Base-by-base conservation (phyloP, 768 basidiomycete genomes). In the Tricholoma sp. region DNA sequence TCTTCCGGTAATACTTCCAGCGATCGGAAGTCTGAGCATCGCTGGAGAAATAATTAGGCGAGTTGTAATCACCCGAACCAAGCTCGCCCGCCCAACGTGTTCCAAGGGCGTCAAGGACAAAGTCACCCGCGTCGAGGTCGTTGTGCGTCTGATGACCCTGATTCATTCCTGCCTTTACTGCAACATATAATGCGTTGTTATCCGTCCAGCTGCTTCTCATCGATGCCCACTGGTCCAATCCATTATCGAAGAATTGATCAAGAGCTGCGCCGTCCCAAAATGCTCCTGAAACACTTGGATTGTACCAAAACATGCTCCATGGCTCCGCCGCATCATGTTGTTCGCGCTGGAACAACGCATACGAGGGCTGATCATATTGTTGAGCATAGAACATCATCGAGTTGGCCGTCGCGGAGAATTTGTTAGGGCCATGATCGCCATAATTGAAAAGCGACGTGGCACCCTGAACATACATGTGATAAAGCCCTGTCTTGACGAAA, bases 121-220 rank as follows among this genome's bases (percentile, higher is more conserved):
- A 99, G 73, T 95, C 93, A 61, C 97, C 97, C 52, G 80, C 83
- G 68, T 99, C 97, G 59, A 98, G 81, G 67, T 98, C 94, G 64
- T 93, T 93, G 72, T 97, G 95, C 0, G 93, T 94, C 75, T 98
- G 94, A 70, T 95, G 94, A 21, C 83, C 83, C 63, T 85, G 82
- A 61, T 86, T 77, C 54, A 76, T 80, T 29, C 96, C 93, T 3
- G 89, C 89, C 76, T 98, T 98, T 71, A 93, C 87, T 2, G 86
- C 96, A 57, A 95, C 83, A 74, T 82, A 98, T 18, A 91, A 65
- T 3, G 91, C 93, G 63, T 87, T 78, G 55, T 80, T 76, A 65
- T 95, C 90, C 10, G 96, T 95, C 94, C 94, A 99, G 58, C 85
- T 88, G 59, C 88, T 89, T 61, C 97, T 79, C 86, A 93, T 94